Base-by-base conservation (phyloP, 306 rosid species). In the Quercus mongolica region DNA sequence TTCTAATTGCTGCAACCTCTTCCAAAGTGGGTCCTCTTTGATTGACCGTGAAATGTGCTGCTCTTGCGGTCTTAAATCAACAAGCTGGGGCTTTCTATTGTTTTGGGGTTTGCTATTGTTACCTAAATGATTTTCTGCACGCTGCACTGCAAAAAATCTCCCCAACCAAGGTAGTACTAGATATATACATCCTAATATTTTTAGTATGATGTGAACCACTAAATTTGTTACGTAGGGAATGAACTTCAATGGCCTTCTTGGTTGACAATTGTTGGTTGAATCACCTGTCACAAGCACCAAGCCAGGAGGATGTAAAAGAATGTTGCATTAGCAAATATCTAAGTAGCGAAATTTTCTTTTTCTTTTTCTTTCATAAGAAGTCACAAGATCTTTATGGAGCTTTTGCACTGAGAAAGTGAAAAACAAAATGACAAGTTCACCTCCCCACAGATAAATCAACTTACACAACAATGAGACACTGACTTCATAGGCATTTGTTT, bases 1-100 rank as follows among this genome's bases (percentile, higher is more conserved):
- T 90, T 94, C 99, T 86, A 94, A 88, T 54, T 86, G 81, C 84
- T 80, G 94, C 84, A 94, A 81, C 87, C 99, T 94, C 85, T 88
- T 86, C 93, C 90, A 88, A 46, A 94, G 81, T 54, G 97, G 92
- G 75, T 86, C 85, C 6, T 76, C 88, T 78, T 85, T 87, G 71
- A 77, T 62, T 77, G 70, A 83, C 44, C 58, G 88, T 38, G 88
- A 28, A 69, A 69, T 70, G 74, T 73, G 58, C 77, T 59, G 90
- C 78, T 92, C 92, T 79, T 49, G 84, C 74, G 90, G 67, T 78
- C 74, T 83, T 38, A 90, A 78, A 86, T 85, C 85, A 56, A 20
- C 80, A 51, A 61, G 20, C 72, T 75, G 88, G 28, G 82, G 74
- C 61, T 63, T 61, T 82, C 62, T 71, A 72, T 69, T 41, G 67